Evolutionary conservation across 192 early-diverging fungal genomes (phyloP).

Genomic region (Phycomyces nitens): DNA sequence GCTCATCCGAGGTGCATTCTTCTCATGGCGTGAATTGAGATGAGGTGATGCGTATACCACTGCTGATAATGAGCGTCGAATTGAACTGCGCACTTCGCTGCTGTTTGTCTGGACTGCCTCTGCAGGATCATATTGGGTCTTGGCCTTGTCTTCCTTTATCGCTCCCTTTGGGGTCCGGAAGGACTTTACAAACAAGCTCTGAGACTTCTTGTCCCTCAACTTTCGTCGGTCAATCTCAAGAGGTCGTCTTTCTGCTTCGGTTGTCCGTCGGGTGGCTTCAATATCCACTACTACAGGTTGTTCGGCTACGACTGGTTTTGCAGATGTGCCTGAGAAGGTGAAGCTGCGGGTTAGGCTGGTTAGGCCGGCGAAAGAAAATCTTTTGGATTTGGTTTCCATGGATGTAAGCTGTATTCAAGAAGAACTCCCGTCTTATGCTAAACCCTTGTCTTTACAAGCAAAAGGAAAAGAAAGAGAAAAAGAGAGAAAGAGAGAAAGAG

Average conservation of each 20-base stretch:
- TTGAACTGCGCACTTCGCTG: constrained; percentile 15
- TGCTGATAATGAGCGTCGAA: constrained; percentile 23
- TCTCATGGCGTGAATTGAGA: constrained; percentile 1
- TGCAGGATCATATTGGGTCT: constrained; percentile 1
- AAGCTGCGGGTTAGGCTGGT: constrained; percentile 8
- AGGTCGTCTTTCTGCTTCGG: neutral
- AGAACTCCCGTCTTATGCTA: neutral
- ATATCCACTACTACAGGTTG: neutral
- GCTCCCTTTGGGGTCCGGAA: neutral
- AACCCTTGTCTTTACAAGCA: neutral
- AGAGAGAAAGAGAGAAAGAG: no score
- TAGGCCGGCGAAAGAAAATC: constrained; percentile 20
- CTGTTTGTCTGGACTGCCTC: constrained; percentile 13
- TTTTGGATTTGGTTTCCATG: constrained; percentile 11
- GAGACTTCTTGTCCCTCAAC: constrained; percentile 10
- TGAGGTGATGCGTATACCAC: constrained; percentile 25
- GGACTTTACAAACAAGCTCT: constrained; percentile 20
- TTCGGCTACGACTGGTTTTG: neutral
- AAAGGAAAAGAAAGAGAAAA: no score
- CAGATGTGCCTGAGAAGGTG: neutral
- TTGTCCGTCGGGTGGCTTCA: neutral
- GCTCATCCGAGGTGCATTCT: neutral
- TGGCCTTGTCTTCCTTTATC: neutral
- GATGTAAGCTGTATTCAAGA: neutral
- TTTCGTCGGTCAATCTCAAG: neutral